Base-by-base conservation (phyloP, 2,329 filamentous ascomycete species). In the Geoglossum cookeanum region DNA sequence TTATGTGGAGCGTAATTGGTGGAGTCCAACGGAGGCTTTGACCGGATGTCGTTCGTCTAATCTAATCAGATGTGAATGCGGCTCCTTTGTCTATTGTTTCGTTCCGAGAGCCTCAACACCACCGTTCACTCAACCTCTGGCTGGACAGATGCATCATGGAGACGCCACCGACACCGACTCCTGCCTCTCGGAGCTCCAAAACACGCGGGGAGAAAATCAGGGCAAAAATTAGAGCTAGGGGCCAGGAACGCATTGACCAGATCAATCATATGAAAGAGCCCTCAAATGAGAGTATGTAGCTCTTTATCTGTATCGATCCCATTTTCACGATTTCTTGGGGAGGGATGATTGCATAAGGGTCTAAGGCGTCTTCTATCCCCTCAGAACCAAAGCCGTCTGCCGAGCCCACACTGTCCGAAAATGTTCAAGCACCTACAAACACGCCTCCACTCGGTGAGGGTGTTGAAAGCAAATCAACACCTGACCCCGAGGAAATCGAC, bases 191-290 rank as follows among this genome's bases (percentile, higher is more conserved):
- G 61, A 82, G 87, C 69, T 83, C 83, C 42, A 81, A 85, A 52
- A 74, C 87, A 58, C 83, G 87, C 63, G 87, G 88, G 68, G 85
- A 90, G 68, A 80, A 85, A 44, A 78, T 86, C 54, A 83, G 88
- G 68, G 85, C 85, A 58, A 91, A 90, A 74, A 81, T 90, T 70
- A 79, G 78, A 64, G 80, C 82, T 55, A 81, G 83, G 59, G 86
- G 84, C 58, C 78, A 80, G 17, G 77, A 81, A 44, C 74, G 87
- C 60, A 71, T 92, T 60, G 82, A 85, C 64, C 84, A 78, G 68
- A 92, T 92, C 68, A 87, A 83, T 11, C 81, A 83, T 1, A 70
- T 87, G 30, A 82, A 81, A 17, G 35, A 32, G 75, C 77, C 60
- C 55, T 78, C n/a, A 68, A 71, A 61, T 64, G 71, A 69, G 73